Evolutionary conservation across 2,329 filamentous ascomycete genomes (phyloP).

Genomic region (Epichloe sibirici): DNA sequence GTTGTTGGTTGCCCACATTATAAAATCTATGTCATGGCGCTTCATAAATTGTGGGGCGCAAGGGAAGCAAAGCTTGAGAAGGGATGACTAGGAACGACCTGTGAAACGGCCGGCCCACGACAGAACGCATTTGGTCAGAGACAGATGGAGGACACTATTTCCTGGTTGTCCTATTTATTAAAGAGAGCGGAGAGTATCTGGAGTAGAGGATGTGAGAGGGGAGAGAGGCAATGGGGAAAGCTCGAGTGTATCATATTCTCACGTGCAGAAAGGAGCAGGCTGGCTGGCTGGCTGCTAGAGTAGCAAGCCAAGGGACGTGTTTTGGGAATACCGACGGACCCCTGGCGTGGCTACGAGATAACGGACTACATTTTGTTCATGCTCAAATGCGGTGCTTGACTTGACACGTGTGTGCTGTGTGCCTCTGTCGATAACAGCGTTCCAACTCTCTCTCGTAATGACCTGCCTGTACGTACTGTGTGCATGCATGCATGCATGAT

Average conservation of each 20-base stretch:
- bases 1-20: not conserved
- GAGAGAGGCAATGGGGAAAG: not conserved
- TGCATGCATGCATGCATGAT: no score
- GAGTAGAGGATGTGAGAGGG: not conserved
- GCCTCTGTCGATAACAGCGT: no score
- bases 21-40: no score
- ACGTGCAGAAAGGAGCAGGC: not conserved
- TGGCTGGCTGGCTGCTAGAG: not conserved
- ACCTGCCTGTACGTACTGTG: no score
- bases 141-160: not conserved
- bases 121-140: not conserved
- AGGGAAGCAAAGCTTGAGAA: no score
- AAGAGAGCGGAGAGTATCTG: no score
- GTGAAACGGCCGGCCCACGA: not conserved
- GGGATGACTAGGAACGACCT: no score
- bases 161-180: no score
- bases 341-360: constrained; percentile 1
- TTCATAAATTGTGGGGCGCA: no score
- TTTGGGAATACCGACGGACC: not conserved
- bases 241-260: constrained; percentile 6
- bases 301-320: not conserved
- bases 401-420: no score
- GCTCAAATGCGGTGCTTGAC: not conserved
- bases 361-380: constrained; percentile 1
- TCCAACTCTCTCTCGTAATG: no score